Conservation (phyloP, 768 basidiomycete species). For the Floccularia luteovirens region DNA sequence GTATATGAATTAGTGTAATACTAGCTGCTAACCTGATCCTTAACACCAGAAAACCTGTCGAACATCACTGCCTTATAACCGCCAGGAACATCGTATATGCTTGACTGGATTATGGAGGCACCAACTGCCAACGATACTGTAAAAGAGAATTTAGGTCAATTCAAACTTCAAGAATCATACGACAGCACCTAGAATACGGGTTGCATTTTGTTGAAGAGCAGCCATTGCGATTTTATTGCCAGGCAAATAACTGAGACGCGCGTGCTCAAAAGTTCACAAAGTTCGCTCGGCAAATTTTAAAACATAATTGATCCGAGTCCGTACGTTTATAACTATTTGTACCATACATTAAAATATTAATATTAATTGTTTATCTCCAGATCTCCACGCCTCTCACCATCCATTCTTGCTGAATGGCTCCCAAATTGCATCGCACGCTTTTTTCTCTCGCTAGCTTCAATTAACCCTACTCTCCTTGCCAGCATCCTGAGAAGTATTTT, state of each 20-base stretch:
- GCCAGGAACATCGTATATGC: constrained; percentile 73
- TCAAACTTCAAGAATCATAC: too few relatives aligned
- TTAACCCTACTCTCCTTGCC: constrained; percentile 65
- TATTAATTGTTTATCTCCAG: constrained; percentile 20
- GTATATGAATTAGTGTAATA: constrained; percentile 2
- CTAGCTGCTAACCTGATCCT: constrained; percentile 48
- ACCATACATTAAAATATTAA: too few relatives aligned
- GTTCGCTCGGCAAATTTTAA: not conserved
- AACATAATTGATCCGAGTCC: not conserved
- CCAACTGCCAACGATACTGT: constrained; percentile 43
- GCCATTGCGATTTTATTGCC: constrained; percentile 24
- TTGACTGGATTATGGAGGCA: constrained; percentile 37
- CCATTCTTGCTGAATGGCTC: constrained; percentile 80
- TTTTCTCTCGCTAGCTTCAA: constrained; percentile 65
- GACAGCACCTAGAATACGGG: constrained; percentile 38
- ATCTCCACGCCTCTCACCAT: constrained; percentile 52
- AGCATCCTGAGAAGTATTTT: constrained; percentile 79
- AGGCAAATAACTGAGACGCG: not conserved
- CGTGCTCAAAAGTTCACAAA: not conserved
- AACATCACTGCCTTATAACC: constrained; percentile 97
- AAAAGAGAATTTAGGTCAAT: not conserved
- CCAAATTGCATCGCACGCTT: constrained; percentile 99
- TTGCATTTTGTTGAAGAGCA: constrained; percentile 40
- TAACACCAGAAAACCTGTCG: constrained; percentile 92
- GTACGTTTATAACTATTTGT: not conserved